phyloP scores from a whole-genome alignment of 192 early-diverging fungal species.

The Gonapodya sp. region DNA sequence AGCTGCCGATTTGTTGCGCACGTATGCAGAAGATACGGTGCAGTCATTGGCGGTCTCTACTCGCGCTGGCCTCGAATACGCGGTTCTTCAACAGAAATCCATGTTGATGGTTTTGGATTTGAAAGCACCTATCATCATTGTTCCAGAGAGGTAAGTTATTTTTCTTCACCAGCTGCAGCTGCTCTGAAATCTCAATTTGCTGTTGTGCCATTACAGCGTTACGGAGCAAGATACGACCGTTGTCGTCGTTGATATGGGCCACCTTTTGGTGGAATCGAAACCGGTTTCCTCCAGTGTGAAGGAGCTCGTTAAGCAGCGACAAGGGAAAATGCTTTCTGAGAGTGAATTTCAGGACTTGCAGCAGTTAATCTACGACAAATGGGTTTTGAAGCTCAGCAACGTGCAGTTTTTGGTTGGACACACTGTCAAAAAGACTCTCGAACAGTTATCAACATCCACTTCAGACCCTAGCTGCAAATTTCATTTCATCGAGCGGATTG shows the following conservation, averaged over 20 bases:
- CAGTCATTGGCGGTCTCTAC: constrained; percentile 84
- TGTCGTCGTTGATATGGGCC: constrained; percentile 84
- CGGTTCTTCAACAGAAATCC: constrained; percentile 80
- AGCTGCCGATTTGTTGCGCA: constrained; percentile 20
- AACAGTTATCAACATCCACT: constrained; percentile 46
- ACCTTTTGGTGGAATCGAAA: constrained; percentile 79
- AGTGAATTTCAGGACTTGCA: constrained; percentile 66
- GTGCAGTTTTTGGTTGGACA: constrained; percentile 51
- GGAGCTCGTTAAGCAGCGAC: constrained; percentile 56
- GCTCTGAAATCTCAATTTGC: too few species aligned
- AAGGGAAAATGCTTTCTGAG: constrained; percentile 42
- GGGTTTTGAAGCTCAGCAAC: constrained; percentile 64
- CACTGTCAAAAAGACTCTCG: constrained; percentile 24
- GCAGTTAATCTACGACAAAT: constrained; percentile 82
- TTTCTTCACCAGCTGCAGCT: background rate
- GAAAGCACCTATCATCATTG: constrained; percentile 89
- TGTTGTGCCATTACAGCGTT: constrained; percentile 24
- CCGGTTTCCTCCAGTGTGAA: constrained; percentile 60
- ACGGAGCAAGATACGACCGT: constrained; percentile 48
- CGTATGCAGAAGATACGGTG: constrained; percentile 68
- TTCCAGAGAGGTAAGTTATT: constrained; percentile 48
- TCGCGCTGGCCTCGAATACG: constrained; percentile 71
- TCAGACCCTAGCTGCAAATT: constrained; percentile 34
- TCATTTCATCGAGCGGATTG: constrained; percentile 82
- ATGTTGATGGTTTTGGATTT: constrained; percentile 87